Evolutionary conservation across 1,284 basidiomycete genomes (phyloP).

Genomic region (Ganoderma leucocontextum): DNA sequence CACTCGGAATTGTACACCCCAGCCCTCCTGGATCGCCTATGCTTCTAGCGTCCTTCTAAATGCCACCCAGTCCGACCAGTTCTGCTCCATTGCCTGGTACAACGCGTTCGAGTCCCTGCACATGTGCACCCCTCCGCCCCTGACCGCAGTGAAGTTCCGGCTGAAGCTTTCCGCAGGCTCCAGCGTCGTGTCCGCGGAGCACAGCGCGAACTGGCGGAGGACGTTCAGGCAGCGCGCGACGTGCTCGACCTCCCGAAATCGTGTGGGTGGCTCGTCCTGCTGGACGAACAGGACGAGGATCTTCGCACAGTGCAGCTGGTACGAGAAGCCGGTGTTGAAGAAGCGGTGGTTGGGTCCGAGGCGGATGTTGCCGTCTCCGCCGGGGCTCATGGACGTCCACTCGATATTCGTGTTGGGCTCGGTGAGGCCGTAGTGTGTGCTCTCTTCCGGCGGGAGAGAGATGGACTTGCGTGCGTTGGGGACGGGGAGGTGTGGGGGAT

Average conservation of each 20-base stretch:
- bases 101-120: slow-evolving; percentile 30
- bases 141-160: slow-evolving; percentile 26
- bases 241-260: slow-evolving; percentile 21
- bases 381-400: slow-evolving; percentile 32
- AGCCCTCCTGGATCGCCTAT: too few species aligned
- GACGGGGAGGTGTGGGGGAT: slow-evolving; percentile 24
- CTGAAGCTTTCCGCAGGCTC: slow-evolving; percentile 38
- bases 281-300: slow-evolving; percentile 29
- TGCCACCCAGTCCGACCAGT: slow-evolving; percentile 31
- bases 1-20: too few species aligned
- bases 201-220: slow-evolving; percentile 44
- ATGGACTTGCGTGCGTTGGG: slow-evolving; percentile 9
- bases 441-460: slow-evolving; percentile 29
- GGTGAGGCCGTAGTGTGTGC: slow-evolving; percentile 24
- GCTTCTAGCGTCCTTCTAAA: slow-evolving; percentile 12
- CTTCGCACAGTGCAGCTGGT: slow-evolving; percentile 39
- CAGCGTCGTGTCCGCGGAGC: slow-evolving; percentile 45
- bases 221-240: slow-evolving; percentile 34
- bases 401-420: slow-evolving; percentile 24
- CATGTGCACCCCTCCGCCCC: slow-evolving; percentile 20
- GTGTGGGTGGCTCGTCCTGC: slow-evolving; percentile 18
- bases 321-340: slow-evolving; percentile 35
- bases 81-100: slow-evolving; percentile 28
- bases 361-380: slow-evolving; percentile 35
- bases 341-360: slow-evolving; percentile 34